phyloP scores from a whole-genome alignment of 345 rosid species.

The Murraya koenigii region DNA sequence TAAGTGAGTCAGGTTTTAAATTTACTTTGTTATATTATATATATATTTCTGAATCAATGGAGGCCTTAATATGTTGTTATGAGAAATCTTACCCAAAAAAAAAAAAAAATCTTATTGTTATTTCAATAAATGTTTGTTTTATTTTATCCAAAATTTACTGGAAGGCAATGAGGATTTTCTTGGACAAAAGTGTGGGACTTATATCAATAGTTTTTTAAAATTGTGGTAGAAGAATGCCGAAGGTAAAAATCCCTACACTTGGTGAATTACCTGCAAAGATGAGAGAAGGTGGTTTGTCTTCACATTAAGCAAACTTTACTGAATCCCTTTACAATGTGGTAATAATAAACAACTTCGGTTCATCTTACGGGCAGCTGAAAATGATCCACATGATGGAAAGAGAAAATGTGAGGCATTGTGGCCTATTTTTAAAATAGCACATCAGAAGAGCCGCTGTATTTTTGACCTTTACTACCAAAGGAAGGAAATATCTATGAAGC shows the following conservation, averaged over 20 bases:
- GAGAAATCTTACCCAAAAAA: too few species aligned
- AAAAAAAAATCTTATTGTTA: too few species aligned
- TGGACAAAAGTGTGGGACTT: too few species aligned
- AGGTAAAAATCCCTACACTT: slow-evolving; percentile 75
- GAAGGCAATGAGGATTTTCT: too few species aligned
- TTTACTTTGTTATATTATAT: too few species aligned
- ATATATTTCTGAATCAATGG: too few species aligned
- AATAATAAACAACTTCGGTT: neutral
- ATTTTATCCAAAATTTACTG: neutral
- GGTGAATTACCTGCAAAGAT: slow-evolving; percentile 62
- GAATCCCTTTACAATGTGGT: neutral
- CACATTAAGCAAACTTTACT: neutral
- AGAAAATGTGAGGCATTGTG: slow-evolving; percentile 77
- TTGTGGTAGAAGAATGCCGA: slow-evolving; percentile 50
- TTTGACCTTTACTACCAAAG: slow-evolving; percentile 63
- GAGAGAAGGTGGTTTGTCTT: slow-evolving; percentile 60
- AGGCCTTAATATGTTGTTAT: too few species aligned
- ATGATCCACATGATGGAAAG: slow-evolving; percentile 75
- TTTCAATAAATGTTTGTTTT: neutral
- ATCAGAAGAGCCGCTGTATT: slow-evolving; percentile 74
- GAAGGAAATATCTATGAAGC: slow-evolving; percentile 69
- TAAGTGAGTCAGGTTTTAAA: neutral
- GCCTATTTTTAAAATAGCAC: slow-evolving; percentile 78
- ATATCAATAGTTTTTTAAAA: neutral
- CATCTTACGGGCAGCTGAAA: slow-evolving; percentile 53